Evolutionary conservation across 176 grass and related monocot species (phyloP), one percentile per base, ranked within the genome.

Genomic region (Leersia perrieri): DNA sequence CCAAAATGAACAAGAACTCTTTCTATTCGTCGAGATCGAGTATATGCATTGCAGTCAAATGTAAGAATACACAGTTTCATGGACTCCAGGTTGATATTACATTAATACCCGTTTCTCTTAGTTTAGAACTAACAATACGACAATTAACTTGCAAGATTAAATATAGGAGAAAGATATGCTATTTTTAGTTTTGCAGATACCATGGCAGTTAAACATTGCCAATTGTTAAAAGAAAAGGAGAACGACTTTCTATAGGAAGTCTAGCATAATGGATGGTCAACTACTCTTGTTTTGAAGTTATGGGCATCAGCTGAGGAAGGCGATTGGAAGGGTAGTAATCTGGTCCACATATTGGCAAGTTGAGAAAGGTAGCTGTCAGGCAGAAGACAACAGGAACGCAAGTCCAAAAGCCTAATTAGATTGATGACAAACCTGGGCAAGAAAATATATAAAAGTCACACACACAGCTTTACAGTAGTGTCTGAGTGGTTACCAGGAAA

Each of bases 401-500:
- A 29, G 9, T 61, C 10, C 49, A 74, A 70, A 80, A 74, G 40
- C 28, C 18, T 11, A 47, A 14, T 38, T 10, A 29, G 10, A 23
- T 71, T 66, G 42, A 57, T 42, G 18, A n/a, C 11, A 32, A 79
- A 73, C 13, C 13, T 57, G 28, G 41, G 26, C 5, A 45, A 79
- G 36, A 31, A 23, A 23, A 63, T n/a, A 8, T 53, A 55, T 7
- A 22, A 88, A 78, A 84, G 35, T 1, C 33, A 82, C 70, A 47
- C 36, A 30, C 76, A 71, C 3, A 57, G 55, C 64, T 84, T 64
- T 58, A 25, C 51, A 53, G 11, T 7, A 31, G 44, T 62, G 1
- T 55, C 20, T 6, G 26, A 22, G 76, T 53, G 27, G 76, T 81
- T 60, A 42, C 82, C 30, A 45, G 26, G 82, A 89, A 89, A 71